These are phyloP conservation scores for Talaromyces sp. DNA, from an alignment of 2,329 filamentous ascomycete genomes.

Conservation along the genomic window DNA sequence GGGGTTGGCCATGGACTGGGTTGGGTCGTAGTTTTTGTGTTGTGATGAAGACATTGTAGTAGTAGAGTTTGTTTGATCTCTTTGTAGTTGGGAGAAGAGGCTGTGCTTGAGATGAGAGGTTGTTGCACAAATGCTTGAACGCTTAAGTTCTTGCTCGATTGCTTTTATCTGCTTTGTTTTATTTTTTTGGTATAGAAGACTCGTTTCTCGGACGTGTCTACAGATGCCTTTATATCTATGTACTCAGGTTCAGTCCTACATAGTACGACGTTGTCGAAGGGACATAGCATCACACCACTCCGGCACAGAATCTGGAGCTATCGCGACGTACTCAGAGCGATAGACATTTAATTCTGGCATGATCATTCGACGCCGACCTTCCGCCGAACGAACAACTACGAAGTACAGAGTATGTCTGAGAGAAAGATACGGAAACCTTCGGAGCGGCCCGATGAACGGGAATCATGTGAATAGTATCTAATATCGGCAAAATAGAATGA, in stretches of 20 bases:
- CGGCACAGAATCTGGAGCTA: not conserved
- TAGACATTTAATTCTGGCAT: not conserved
- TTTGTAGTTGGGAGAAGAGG: not conserved
- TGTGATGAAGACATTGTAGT: not conserved
- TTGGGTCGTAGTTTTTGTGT: constrained; percentile 33
- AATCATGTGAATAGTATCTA: not conserved
- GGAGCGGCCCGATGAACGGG: not conserved
- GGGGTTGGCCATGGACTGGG: constrained; percentile 20
- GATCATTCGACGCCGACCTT: not conserved
- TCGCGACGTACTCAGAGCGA: not conserved
- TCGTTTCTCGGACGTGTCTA: not conserved
- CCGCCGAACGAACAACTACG: too few relatives aligned
- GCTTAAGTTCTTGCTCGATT: too few relatives aligned
- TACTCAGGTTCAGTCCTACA: not conserved
- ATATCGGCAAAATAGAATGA: not conserved
- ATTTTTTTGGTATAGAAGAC: not conserved
- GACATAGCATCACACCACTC: not conserved
- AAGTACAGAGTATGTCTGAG: too few relatives aligned
- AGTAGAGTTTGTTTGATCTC: too few relatives aligned
- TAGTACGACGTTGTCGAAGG: not conserved
- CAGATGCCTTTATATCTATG: not conserved
- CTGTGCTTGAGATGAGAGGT: not conserved
- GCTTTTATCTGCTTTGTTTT: not conserved
- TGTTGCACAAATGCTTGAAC: not conserved
- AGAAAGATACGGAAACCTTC: not conserved